Conservation (phyloP, 208 protist genomes). For the Wallacemonas collosoma region DNA sequence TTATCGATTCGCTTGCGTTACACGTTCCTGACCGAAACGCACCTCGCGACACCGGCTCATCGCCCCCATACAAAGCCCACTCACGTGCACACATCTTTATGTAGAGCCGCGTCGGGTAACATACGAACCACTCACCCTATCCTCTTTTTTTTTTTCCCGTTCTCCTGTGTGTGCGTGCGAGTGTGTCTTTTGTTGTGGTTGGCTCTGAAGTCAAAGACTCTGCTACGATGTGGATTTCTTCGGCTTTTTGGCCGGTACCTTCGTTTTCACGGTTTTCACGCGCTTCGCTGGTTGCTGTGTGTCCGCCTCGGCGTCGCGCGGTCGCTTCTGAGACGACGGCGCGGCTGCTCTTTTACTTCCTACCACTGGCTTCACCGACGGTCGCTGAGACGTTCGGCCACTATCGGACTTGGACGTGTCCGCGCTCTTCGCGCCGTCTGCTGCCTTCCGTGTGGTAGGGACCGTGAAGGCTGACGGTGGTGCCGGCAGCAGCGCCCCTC, state of each 20-base stretch:
- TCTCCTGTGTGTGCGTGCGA: constrained; percentile 12
- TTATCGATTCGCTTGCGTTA: not conserved
- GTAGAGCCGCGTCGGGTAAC: too few relatives aligned
- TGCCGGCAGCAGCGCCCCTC: constrained; percentile 63
- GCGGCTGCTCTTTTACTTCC: not conserved
- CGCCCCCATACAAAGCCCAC: too few relatives aligned
- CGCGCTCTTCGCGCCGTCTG: not conserved
- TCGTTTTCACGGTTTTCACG: not conserved
- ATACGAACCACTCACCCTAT: too few relatives aligned
- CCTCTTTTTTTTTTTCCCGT: not conserved
- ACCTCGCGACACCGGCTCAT: too few relatives aligned
- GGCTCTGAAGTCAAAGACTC: too few relatives aligned
- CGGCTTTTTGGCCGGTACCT: constrained; percentile 12
- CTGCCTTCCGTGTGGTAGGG: constrained; percentile 6
- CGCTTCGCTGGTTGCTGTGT: not conserved
- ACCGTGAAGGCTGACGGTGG: constrained; percentile 26
- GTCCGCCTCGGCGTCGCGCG: constrained; percentile 12
- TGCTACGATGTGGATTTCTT: not conserved
- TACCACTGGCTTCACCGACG: too few relatives aligned
- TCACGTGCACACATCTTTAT: too few relatives aligned
- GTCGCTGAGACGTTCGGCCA: too few relatives aligned
- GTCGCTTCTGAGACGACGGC: not conserved
- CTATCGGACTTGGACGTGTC: constrained; percentile 2
- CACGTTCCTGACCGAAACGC: not conserved
- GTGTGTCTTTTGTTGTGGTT: too few relatives aligned